These are phyloP conservation scores for Naegleria fowleri DNA, from an alignment of 208 protist genomes.

Conservation along the genomic window DNA sequence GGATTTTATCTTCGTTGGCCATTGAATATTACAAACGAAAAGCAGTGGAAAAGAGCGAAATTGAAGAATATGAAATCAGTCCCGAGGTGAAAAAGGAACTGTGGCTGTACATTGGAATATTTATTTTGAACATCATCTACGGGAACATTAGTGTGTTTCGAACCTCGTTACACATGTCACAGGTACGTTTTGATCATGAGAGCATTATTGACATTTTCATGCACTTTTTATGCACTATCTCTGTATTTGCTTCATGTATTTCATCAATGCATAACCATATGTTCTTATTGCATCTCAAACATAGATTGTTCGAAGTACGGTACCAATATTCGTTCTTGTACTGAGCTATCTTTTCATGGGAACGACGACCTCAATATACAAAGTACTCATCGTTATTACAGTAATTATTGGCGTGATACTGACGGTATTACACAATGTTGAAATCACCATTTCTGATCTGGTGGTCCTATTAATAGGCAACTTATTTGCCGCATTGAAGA, in stretches of 20 bases:
- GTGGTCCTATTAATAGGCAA: not conserved
- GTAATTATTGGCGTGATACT: not conserved
- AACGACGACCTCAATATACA: not conserved
- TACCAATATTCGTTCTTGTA: not conserved
- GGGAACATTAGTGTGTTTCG: not conserved
- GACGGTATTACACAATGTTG: not conserved
- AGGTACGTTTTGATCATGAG: not conserved
- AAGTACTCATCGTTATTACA: not conserved
- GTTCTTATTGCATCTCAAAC: too few species aligned
- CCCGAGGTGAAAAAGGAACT: not conserved
- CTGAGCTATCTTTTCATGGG: not conserved
- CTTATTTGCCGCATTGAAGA: constrained; percentile 5
- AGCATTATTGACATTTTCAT: too few species aligned
- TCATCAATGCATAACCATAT: too few species aligned
- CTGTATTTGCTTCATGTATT: too few species aligned
- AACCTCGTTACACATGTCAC: not conserved
- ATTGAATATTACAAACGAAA: not conserved
- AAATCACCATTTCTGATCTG: not conserved
- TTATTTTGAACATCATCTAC: not conserved
- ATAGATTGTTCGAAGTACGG: not conserved
- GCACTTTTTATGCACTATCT: too few species aligned
- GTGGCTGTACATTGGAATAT: not conserved
- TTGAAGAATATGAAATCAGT: not conserved
- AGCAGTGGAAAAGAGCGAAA: not conserved
- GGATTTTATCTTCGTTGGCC: not conserved